Evolutionary conservation across 1,284 basidiomycete genomes (phyloP).

Genomic region (Mycena citricolor): DNA sequence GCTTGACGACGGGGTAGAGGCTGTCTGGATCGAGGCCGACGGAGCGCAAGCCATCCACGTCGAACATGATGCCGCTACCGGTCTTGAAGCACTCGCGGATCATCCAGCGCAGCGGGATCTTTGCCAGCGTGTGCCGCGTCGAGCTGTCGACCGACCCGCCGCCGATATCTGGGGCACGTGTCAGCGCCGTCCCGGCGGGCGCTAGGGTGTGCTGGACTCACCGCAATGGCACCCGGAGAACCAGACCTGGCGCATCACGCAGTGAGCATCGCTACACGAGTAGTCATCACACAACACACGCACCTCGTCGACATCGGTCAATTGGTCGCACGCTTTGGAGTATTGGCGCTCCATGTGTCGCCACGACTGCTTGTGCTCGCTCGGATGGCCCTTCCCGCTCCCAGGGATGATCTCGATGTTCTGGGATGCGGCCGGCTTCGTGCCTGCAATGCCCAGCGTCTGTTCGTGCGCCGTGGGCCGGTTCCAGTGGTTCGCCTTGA

Average conservation of each 20-base stretch:
- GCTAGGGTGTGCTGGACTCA: constrained; percentile 21
- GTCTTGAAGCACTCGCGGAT: constrained; percentile 59
- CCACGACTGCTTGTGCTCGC: too few species aligned
- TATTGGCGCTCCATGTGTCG: too few species aligned
- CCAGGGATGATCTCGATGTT: too few species aligned
- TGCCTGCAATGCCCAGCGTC: constrained; percentile 16
- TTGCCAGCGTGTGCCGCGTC: constrained; percentile 51
- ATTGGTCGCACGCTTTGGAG: too few species aligned
- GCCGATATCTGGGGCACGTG: constrained; percentile 47
- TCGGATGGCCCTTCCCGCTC: too few species aligned
- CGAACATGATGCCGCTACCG: constrained; percentile 44
- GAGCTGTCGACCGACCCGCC: constrained; percentile 50
- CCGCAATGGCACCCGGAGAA: constrained; percentile 40
- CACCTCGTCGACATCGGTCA: too few species aligned
- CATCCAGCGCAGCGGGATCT: constrained; percentile 68
- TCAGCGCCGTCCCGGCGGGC: constrained; percentile 8
- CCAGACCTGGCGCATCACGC: constrained; percentile 30
- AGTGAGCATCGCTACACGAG: too few species aligned
- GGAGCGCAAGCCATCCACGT: constrained; percentile 34
- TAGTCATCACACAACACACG: too few species aligned
- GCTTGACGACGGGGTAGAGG: constrained; percentile 31
- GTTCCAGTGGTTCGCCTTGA: constrained; percentile 45
- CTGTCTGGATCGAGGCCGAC: constrained; percentile 39
- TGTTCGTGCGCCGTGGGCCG: constrained; percentile 29
- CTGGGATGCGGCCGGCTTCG: too few species aligned